Base-by-base conservation (phyloP, 306 rosid species). In the Spatholobus suberectus region DNA sequence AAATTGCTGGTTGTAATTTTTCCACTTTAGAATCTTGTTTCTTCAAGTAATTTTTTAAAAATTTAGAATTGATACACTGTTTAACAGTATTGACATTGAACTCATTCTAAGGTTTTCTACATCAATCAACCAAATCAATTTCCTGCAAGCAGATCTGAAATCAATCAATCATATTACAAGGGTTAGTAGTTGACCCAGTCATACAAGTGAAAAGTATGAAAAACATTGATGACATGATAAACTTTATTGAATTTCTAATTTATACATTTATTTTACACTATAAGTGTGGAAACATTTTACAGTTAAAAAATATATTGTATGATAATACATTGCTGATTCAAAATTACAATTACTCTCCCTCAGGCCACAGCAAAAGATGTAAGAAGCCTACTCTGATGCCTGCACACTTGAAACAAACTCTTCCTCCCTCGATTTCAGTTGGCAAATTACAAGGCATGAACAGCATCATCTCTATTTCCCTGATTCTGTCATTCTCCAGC, bases 391-490 rank as follows among this genome's bases (percentile, higher is more conserved):
- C 61, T 44, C 35, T 8, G 49, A 26, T 40, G 69, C 76, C 54
- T 75, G 59, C 32, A 38, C 20, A 70, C 7, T 47, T 26, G 27
- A 67, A 57, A 85, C 88, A 70, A 77, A 24, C 40, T 24, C 67
- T 26, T 77, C 23, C 65, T 46, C 26, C 32, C 38, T 55, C 75
- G 59, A n/a, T 37, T 26, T 61, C 70, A 70, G 8, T 65, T 23
- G 57, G 46, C 27, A 73, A 73, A 77, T 47, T 34, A 59, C 70
- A 83, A 82, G 55, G 84, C 74, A 78, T 73, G 37, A 75, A 72
- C 54, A 61, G 21, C 34, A 29, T 55, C 17, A 65, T 65, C 21
- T 13, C 70, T 26, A 5, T 70, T 58, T 40, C n/a, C 20, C 51
- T 23, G 61, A 44, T 43, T 49, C 23, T 23, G 77, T 10, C 73